Conservation (phyloP, 1,284 basidiomycete genomes). For the Stygiomarasmius scandens region DNA sequence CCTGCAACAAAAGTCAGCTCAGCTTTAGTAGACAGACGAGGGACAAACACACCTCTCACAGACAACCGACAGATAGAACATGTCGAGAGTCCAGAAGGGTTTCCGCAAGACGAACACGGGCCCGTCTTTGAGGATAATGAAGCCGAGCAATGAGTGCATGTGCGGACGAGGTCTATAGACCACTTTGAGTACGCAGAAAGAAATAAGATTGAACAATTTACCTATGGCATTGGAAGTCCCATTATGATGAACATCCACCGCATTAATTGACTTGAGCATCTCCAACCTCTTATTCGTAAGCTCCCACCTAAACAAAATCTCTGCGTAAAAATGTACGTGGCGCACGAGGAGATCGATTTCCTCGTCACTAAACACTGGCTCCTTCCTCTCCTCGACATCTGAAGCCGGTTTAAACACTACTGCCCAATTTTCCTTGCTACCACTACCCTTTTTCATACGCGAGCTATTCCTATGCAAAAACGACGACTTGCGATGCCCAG, state of each 20-base stretch:
- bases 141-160: slow-evolving; percentile 40
- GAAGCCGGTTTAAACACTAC: slow-evolving; percentile 7
- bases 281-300: slow-evolving; percentile 69
- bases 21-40: not conserved
- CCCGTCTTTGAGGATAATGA: slow-evolving; percentile 34
- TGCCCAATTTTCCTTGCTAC: slow-evolving; percentile 7
- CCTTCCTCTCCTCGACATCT: slow-evolving; percentile 9
- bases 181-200: not conserved
- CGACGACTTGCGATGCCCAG: not conserved
- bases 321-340: slow-evolving; percentile 74
- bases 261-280: slow-evolving; percentile 63
- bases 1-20: slow-evolving; percentile 41
- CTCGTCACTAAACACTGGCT: slow-evolving; percentile 33
- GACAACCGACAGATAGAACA: slow-evolving; percentile 81
- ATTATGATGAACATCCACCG: slow-evolving; percentile 26
- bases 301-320: slow-evolving; percentile 73
- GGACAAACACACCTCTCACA: slow-evolving; percentile 62
- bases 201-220: slow-evolving; percentile 22
- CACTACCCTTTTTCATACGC: not conserved
- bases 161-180: slow-evolving; percentile 37
- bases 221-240: slow-evolving; percentile 43
- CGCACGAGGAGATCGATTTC: slow-evolving; percentile 51
- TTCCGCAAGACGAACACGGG: slow-evolving; percentile 54
- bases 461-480: not conserved
- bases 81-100: slow-evolving; percentile 44